Percentiles rank a stretch among this genome's conserved stretches.
Evolutionary conservation across 345 rosid genomes (phyloP).

Genomic region (Gossypium mustelinum): DNA sequence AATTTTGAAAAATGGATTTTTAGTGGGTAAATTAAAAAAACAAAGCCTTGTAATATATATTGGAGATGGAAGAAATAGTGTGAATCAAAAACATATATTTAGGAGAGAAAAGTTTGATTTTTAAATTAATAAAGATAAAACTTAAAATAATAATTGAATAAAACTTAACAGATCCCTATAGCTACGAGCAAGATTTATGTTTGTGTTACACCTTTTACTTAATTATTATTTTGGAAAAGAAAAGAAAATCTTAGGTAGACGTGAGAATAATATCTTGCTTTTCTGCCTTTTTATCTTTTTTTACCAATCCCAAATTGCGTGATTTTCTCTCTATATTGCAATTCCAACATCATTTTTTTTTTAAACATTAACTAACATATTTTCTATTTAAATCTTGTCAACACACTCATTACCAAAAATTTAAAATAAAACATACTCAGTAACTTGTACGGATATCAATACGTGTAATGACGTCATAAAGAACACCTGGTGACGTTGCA

Average conservation of each 20-base stretch:
- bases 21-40: too few species aligned
- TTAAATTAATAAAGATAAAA: neutral
- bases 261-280: conserved; percentile 32
- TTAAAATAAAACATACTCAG: neutral
- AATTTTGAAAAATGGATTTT: too few species aligned
- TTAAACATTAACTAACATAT: too few species aligned
- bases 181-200: neutral
- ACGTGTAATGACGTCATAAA: conserved; percentile 1
- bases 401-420: neutral
- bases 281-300: conserved; percentile 5
- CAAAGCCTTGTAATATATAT: too few species aligned
- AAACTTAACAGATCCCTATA: neutral
- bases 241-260: conserved; percentile 24
- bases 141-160: neutral
- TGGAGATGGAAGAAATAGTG: too few species aligned
- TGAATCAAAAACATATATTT: too few species aligned
- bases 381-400: too few species aligned
- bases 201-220: neutral
- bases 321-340: neutral
- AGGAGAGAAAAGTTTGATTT: neutral
- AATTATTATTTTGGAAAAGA: conserved; percentile 1
- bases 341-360: too few species aligned
- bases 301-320: conserved; percentile 30
- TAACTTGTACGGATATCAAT: neutral
- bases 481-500: neutral